phyloP scores from a whole-genome alignment of 202 grass and related monocot genomes.

The Zoysia matrella region DNA sequence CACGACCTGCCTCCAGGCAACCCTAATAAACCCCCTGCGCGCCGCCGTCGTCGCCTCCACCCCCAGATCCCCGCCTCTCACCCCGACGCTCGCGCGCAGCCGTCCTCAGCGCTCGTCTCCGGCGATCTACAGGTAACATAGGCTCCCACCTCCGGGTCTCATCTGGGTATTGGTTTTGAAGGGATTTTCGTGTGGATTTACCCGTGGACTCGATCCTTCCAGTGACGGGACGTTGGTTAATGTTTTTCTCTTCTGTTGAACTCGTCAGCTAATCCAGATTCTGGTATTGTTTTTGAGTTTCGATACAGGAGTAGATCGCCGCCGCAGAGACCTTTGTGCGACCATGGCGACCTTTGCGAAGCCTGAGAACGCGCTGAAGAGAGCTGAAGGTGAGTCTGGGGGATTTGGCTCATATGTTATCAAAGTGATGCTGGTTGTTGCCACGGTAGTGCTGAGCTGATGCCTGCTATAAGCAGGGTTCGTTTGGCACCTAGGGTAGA shows the following conservation, averaged over 20 bases:
- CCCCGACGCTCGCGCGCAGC: slow-evolving; percentile 17
- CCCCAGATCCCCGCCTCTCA: slow-evolving; percentile 22
- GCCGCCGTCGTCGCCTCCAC: slow-evolving; percentile 4
- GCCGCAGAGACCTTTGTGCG: too few species aligned
- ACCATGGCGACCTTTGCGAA: too few species aligned
- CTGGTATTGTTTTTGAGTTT: too few species aligned
- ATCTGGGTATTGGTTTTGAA: neutral
- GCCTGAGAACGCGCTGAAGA: too few species aligned
- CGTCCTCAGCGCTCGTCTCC: neutral
- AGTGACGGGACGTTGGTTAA: too few species aligned
- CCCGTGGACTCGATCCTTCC: neutral
- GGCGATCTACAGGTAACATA: slow-evolving; percentile 49
- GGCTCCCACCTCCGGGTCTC: neutral
- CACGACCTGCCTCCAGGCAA: slow-evolving; percentile 9
- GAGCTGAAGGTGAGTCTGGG: slow-evolving; percentile 69
- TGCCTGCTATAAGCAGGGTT: neutral
- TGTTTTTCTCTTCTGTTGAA: neutral
- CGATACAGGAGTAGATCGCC: too few species aligned
- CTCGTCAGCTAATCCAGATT: neutral
- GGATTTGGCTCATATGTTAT: neutral
- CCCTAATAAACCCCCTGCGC: slow-evolving; percentile 52
- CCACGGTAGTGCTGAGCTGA: neutral
- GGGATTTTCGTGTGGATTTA: neutral
- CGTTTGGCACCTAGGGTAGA: neutral
- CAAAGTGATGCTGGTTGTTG: neutral